Conservation (phyloP, 805 yeast species). For the Candida cerambycidarum region DNA sequence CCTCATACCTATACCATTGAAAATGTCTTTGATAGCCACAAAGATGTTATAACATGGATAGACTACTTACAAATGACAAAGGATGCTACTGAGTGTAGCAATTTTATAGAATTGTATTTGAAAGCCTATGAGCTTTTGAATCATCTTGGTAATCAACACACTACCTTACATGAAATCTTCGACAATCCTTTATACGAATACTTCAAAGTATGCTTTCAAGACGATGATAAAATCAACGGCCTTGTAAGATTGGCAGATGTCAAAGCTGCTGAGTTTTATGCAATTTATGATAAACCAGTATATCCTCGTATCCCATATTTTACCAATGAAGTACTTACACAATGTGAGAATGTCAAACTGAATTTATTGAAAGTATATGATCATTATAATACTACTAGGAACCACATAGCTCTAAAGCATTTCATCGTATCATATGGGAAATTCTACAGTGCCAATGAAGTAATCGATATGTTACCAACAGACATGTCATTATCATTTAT, state of each 20-base stretch:
- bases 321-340: conserved; percentile 6
- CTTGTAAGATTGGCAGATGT: conserved; percentile 28
- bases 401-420: conserved; percentile 26
- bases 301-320: conserved; percentile 20
- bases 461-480: conserved; percentile 30
- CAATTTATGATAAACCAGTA: conserved; percentile 22
- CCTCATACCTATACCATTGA: conserved; percentile 29
- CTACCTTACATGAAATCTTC: neutral
- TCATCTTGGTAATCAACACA: neutral
- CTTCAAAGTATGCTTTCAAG: conserved; percentile 10
- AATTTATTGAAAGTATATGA: conserved; percentile 19
- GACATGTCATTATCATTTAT: conserved; percentile 29
- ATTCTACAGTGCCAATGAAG: conserved; percentile 20
- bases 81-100: conserved; percentile 27
- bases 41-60: conserved; percentile 31
- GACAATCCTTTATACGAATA: conserved; percentile 9
- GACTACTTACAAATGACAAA: conserved; percentile 30
- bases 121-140: conserved; percentile 34
- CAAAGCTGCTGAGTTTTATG: conserved; percentile 34
- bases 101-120: conserved; percentile 27
- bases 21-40: conserved; percentile 22
- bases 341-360: neutral
- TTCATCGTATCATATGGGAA: conserved; percentile 26
- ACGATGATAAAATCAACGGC: conserved; percentile 5
- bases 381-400: conserved; percentile 17